Evolutionary conservation across 768 basidiomycete genomes (phyloP).

Genomic region (Termitomyces sp.): DNA sequence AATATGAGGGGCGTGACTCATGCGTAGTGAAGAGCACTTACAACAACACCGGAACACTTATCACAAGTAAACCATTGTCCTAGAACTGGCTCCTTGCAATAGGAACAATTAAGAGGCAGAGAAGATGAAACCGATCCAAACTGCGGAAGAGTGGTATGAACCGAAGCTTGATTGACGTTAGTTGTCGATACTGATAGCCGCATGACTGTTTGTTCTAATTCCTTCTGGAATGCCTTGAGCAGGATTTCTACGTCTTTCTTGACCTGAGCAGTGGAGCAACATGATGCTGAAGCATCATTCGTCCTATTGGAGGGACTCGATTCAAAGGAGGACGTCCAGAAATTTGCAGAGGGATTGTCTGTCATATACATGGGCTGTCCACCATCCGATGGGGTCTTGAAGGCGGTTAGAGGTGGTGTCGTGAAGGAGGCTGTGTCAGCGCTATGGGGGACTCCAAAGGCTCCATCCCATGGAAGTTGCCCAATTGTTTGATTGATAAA

Average conservation of each 20-base stretch:
- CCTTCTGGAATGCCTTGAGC: conserved; percentile 47
- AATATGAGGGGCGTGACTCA: neutral
- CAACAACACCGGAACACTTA: neutral
- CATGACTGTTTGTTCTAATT: conserved; percentile 45
- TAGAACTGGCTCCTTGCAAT: neutral
- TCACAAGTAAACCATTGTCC: neutral
- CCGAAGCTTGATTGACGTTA: neutral
- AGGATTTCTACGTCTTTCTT: conserved; percentile 47
- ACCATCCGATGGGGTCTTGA: neutral
- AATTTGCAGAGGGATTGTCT: neutral
- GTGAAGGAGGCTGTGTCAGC: neutral
- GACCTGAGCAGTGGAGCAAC: conserved; percentile 43
- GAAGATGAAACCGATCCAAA: neutral
- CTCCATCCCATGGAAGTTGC: conserved; percentile 2
- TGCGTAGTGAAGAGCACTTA: neutral
- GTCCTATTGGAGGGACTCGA: conserved; percentile 4
- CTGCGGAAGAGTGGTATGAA: neutral
- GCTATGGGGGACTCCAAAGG: neutral
- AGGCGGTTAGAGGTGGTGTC: neutral
- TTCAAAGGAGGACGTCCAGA: neutral
- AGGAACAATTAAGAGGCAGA: neutral
- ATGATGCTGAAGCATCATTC: conserved; percentile 19
- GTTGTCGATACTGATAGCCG: neutral
- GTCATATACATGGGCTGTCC: neutral
- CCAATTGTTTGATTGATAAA: conserved; percentile 5